Percentiles rank a stretch among this genome's conserved stretches.
These are phyloP conservation scores for Colletotrichum incanum DNA, from an alignment of 2,329 filamentous ascomycete species.

Conservation along the genomic window DNA sequence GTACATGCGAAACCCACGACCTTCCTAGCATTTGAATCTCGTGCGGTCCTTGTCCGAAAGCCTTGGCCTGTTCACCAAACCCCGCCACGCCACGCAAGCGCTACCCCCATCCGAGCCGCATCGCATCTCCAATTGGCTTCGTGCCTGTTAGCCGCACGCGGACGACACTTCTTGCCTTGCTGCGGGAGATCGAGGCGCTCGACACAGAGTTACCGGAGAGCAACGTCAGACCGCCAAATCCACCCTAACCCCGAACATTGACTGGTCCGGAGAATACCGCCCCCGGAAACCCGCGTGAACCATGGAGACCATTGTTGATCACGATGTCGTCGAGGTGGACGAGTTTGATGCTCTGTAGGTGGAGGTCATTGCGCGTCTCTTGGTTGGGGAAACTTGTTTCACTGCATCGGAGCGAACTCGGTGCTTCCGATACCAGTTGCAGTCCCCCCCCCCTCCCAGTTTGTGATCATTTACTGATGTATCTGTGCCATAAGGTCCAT, in stretches of 20 bases:
- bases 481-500: slow-evolving; percentile 51
- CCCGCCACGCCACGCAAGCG: slow-evolving; percentile 41
- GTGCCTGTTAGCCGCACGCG: slow-evolving; percentile 23
- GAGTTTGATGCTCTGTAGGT: slow-evolving; percentile 72
- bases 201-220: not conserved
- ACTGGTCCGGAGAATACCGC: not conserved
- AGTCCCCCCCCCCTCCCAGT: slow-evolving; percentile 36
- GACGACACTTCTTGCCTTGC: not conserved
- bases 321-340: slow-evolving; percentile 63
- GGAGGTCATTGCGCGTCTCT: slow-evolving; percentile 31
- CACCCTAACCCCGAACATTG: not conserved
- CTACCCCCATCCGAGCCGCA: slow-evolving; percentile 32
- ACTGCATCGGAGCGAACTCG: slow-evolving; percentile 6
- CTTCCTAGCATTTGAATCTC: not conserved
- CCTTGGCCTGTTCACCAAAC: slow-evolving; percentile 30
- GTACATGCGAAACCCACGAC: not conserved
- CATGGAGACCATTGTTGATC: slow-evolving; percentile 51
- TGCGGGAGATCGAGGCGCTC: slow-evolving; percentile 2
- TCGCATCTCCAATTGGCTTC: slow-evolving; percentile 29
- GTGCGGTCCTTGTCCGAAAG: slow-evolving; percentile 33
- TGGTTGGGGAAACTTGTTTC: slow-evolving; percentile 7
- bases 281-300: not conserved
- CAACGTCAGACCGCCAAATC: slow-evolving; percentile 14
- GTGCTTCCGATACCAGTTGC: slow-evolving; percentile 10
- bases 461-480: slow-evolving; percentile 8